Evolutionary conservation across 371 early-diverging fungal genomes (phyloP), one percentile per base, ranked within the genome.

Genomic region (Caulochytrium protostelioides): DNA sequence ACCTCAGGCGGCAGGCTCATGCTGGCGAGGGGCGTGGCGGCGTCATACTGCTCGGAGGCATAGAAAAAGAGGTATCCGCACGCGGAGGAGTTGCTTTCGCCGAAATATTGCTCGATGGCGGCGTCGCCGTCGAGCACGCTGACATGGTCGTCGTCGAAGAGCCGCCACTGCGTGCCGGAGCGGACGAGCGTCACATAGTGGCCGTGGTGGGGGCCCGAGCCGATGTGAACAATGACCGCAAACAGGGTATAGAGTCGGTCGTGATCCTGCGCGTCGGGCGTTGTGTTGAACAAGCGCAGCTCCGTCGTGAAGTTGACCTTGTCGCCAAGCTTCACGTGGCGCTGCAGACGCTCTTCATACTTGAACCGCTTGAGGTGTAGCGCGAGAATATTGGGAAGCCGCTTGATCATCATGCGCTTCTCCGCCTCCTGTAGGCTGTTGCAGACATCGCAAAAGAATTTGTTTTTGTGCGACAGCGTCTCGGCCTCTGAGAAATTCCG

Each of bases 291-390:
- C 32, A 92, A 56, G 27, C 87, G 68, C 36, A 94, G 63, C 51
- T 86, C 85, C 41, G 82, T 61, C 1, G 92, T 90, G 42, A 91
- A 92, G 9, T 79, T 76, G 10, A 94, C 91, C 23, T 91, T 67
- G 49, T 89, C 83, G n/a, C 79, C 73, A 18, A 94, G 66, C 54
- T 94, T 94, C 44, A 80, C 74, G 42, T 85, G 80, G 37, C 80
- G 65, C 34, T 81, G 79, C 38, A 84, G 55, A 22, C 75, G 69
- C 44, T 92, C 89, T 51, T 86, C 83, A 52, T 81, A 91, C 50
- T 94, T 94, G 59, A 94, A 94, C 18, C 95, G 70, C 50, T 94
- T 94, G 22, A 94, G 57, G 44, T 94, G 95, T 22, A 94, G 67
- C 0, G 89, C 89, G 20, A 94, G 57, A 13, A 94, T 79, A 39